A percentile compares a stretch with the other conserved stretches of the same genome.
Conservation (phyloP, 2,329 filamentous ascomycete species). For the Penicillium hordei region DNA sequence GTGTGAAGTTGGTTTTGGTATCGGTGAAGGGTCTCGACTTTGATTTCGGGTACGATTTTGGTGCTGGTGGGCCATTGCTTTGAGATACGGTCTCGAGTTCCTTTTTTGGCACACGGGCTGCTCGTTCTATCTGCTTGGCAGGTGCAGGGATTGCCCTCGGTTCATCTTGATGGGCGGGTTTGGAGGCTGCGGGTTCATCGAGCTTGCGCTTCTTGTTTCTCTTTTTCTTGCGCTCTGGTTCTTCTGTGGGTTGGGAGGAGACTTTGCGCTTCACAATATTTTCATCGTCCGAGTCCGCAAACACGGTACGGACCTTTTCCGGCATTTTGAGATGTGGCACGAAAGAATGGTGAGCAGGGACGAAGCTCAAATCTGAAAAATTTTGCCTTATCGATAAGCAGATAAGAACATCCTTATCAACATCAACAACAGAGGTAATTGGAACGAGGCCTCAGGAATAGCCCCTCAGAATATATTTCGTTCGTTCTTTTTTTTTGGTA, state of each 20-base stretch:
- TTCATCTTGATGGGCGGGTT: slow-evolving; percentile 11
- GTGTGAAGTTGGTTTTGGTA: slow-evolving; percentile 27
- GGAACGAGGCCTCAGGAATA: too few species aligned
- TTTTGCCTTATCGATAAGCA: slow-evolving; percentile 32
- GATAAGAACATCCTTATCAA: slow-evolving; percentile 9
- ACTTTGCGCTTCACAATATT: slow-evolving; percentile 15
- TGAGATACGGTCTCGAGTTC: background rate
- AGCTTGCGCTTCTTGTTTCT: slow-evolving; percentile 37
- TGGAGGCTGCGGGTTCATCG: slow-evolving; percentile 23
- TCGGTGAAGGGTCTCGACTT: slow-evolving; percentile 21
- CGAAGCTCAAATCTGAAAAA: background rate
- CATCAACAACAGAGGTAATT: background rate
- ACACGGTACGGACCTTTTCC: slow-evolving; percentile 18
- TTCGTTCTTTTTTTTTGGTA: too few species aligned
- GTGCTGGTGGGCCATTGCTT: background rate
- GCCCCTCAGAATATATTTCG: too few species aligned
- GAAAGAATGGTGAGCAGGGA: background rate
- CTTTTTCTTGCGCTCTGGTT: slow-evolving; percentile 25
- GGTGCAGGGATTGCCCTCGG: background rate
- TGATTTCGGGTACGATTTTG: slow-evolving; percentile 14
- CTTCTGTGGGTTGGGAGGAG: slow-evolving; percentile 1
- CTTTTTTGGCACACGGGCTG: background rate
- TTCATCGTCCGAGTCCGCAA: slow-evolving; percentile 32
- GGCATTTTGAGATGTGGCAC: slow-evolving; percentile 23
- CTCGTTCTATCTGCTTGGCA: background rate